Evolutionary conservation across 2,329 filamentous ascomycete genomes (phyloP).

Genomic region (Pyrenophora tritici-repentis): DNA sequence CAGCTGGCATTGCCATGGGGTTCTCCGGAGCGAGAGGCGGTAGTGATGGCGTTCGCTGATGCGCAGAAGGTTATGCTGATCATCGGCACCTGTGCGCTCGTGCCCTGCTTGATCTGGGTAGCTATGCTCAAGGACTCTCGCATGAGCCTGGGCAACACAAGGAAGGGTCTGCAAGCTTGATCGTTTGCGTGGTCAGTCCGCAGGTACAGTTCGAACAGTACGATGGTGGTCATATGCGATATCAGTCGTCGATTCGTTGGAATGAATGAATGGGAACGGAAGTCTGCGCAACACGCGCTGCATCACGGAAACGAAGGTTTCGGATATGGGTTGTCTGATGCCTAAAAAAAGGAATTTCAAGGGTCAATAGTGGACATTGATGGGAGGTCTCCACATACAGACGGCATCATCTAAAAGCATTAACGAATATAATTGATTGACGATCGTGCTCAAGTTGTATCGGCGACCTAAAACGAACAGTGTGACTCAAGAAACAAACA

Average conservation of each 20-base stretch:
- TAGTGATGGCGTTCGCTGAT: constrained; percentile 39
- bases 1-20: constrained; percentile 61
- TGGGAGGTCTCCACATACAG: background rate
- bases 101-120: constrained; percentile 29
- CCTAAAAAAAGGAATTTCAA: background rate
- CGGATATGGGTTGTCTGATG: background rate
- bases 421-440: background rate
- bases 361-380: background rate
- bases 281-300: background rate
- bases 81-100: constrained; percentile 33
- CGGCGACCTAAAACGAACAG: no score
- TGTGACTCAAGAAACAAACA: no score
- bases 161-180: constrained; percentile 18
- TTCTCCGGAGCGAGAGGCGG: constrained; percentile 50
- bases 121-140: constrained; percentile 27
- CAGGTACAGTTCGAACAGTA: background rate
- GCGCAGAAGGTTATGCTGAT: constrained; percentile 40
- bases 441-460: background rate
- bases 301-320: background rate
- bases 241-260: no score
- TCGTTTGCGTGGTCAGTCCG: background rate
- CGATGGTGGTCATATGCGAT: no score
- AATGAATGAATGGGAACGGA: background rate
- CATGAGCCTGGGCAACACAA: constrained; percentile 15
- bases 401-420: background rate